Conservation (phyloP, 2,329 filamentous ascomycete species). For the Colletotrichum sp. region DNA sequence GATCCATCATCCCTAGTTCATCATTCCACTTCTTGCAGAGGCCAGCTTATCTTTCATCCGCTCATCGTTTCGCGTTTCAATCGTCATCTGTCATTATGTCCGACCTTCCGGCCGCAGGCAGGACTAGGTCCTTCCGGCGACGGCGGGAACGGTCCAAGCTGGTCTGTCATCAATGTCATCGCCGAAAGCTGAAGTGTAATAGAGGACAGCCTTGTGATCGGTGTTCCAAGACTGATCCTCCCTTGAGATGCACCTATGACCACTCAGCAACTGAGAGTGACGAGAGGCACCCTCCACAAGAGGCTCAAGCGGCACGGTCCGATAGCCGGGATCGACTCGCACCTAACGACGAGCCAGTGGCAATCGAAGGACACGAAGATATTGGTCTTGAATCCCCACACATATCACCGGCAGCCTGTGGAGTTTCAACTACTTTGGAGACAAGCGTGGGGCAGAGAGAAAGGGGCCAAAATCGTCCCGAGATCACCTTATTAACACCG, state of each 20-base stretch:
- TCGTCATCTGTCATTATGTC: not conserved
- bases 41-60: not conserved
- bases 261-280: not conserved
- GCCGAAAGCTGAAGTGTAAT: conserved; percentile 2
- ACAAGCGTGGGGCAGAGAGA: not conserved
- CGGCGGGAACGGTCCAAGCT: not conserved
- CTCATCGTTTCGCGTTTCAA: not conserved
- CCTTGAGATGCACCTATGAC: not conserved
- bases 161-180: not conserved
- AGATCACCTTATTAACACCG: not conserved
- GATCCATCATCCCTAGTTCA: not conserved
- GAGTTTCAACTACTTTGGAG: not conserved
- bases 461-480: not conserved
- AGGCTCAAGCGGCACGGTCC: not conserved
- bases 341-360: not conserved
- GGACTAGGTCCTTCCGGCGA: not conserved
- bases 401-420: not conserved
- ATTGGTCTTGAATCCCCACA: not conserved
- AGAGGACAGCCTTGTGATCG: not conserved
- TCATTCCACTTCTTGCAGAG: not conserved
- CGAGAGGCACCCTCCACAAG: not conserved
- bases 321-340: not conserved
- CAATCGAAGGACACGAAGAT: not conserved
- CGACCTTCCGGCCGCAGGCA: not conserved
- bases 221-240: not conserved